Percentiles rank a stretch among this genome's conserved stretches.
Evolutionary conservation across 352 stramenopile species (phyloP).

Genomic region (Globisporangium perplexum): DNA sequence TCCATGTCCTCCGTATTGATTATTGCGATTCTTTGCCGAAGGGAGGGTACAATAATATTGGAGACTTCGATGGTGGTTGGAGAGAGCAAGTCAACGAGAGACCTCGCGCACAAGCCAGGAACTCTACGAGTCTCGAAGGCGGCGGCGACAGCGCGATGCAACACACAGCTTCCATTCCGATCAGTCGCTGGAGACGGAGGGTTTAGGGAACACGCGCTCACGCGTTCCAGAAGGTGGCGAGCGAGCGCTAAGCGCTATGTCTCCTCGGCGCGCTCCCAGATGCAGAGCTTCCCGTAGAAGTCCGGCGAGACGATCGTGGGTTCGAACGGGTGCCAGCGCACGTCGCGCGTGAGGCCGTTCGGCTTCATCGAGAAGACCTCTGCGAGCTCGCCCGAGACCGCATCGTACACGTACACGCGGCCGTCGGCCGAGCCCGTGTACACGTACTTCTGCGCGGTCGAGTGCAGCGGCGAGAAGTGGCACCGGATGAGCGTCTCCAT

Average conservation of each 20-base stretch:
- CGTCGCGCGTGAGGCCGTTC: conserved; percentile 75
- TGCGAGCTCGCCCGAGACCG: conserved; percentile 58
- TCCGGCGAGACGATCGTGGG: conserved; percentile 79
- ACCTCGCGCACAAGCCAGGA: no score
- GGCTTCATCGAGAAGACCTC: conserved; percentile 78
- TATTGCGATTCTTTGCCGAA: no score
- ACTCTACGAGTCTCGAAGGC: no score
- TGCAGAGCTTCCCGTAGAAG: conserved; percentile 83
- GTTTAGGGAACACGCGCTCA: no score
- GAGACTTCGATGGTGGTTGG: no score
- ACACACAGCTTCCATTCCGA: no score
- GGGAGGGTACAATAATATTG: no score
- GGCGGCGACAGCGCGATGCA: no score
- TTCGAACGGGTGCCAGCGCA: conserved; percentile 80
- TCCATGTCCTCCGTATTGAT: background rate
- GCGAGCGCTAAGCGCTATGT: no score
- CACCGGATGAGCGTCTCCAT: conserved; percentile 82
- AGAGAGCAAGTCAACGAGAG: no score
- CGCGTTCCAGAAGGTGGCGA: no score
- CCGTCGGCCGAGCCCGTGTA: conserved; percentile 81
- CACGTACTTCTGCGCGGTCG: conserved; percentile 83
- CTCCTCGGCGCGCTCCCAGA: conserved; percentile 57
- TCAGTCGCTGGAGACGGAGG: no score
- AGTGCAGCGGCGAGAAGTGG: conserved; percentile 83
- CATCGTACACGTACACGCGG: conserved; percentile 82